A percentile compares a stretch with the other conserved stretches of the same genome.
These are phyloP conservation scores for Populus hybrid DNA, from an alignment of 441 rosid genomes.

Conservation along the genomic window DNA sequence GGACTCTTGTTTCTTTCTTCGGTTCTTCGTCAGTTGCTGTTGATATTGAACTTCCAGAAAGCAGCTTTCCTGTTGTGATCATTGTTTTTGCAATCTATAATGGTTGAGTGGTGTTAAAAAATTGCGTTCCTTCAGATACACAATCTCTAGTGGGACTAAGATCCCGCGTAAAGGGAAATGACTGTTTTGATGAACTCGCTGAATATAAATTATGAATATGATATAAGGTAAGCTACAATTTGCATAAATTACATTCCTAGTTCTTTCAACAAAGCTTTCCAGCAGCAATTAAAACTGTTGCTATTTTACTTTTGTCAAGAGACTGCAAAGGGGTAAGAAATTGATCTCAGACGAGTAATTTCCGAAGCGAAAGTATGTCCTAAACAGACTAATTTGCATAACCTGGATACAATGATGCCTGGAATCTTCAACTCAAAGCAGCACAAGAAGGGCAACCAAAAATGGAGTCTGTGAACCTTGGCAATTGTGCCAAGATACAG, in stretches of 20 bases:
- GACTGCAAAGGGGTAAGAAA: background rate
- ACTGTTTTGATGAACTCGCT: background rate
- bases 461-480: background rate
- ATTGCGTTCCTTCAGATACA: background rate
- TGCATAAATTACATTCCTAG: background rate
- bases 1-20: constrained; percentile 46
- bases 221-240: background rate
- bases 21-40: constrained; percentile 39
- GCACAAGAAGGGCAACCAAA: background rate
- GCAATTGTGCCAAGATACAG: background rate
- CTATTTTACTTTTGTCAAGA: background rate
- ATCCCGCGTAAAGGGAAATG: background rate
- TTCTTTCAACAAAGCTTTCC: background rate
- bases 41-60: constrained; percentile 46
- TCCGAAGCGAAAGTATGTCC: no score
- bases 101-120: constrained; percentile 10
- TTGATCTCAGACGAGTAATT: no score
- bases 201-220: background rate
- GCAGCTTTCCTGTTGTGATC: constrained; percentile 58
- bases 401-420: no score
- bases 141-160: background rate
- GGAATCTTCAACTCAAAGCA: background rate
- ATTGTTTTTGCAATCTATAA: constrained; percentile 77
- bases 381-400: no score
- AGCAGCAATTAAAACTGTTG: background rate